Conservation (phyloP, 1,284 basidiomycete genomes). For the Neonothopanus nambi region DNA sequence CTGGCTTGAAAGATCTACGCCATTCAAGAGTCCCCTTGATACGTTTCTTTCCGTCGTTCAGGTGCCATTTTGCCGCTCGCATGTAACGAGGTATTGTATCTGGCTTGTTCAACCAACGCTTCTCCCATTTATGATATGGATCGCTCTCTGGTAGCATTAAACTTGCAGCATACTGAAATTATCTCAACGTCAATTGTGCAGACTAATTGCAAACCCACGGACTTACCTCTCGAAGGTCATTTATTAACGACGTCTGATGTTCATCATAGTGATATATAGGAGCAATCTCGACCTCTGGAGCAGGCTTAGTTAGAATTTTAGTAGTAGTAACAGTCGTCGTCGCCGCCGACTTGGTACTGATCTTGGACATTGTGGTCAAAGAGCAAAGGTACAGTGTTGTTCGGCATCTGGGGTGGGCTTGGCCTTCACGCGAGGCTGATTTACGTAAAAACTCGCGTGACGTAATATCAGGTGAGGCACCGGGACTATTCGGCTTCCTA, state of each 20-base stretch:
- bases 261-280: slow-evolving; percentile 64
- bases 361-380: background rate
- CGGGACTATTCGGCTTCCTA: too few species aligned
- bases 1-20: slow-evolving; percentile 80
- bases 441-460: too few species aligned
- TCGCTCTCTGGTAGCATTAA: slow-evolving; percentile 65
- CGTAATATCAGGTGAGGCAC: too few species aligned
- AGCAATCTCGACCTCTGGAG: slow-evolving; percentile 40
- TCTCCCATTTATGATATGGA: slow-evolving; percentile 74
- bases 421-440: too few species aligned
- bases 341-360: too few species aligned
- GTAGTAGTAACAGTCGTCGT: too few species aligned
- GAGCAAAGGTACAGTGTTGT: too few species aligned
- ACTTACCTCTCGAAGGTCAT: slow-evolving; percentile 60
- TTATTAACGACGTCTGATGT: slow-evolving; percentile 49
- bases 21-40: slow-evolving; percentile 79
- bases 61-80: slow-evolving; percentile 82
- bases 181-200: background rate
- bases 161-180: slow-evolving; percentile 60
- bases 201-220: slow-evolving; percentile 5
- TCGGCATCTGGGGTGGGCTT: too few species aligned
- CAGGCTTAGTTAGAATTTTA: slow-evolving; percentile 34
- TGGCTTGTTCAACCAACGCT: slow-evolving; percentile 69
- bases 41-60: slow-evolving; percentile 74
- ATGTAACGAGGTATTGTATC: slow-evolving; percentile 82